Base-by-base conservation (phyloP, 768 basidiomycete genomes). In the Pleurotus giganteus region DNA sequence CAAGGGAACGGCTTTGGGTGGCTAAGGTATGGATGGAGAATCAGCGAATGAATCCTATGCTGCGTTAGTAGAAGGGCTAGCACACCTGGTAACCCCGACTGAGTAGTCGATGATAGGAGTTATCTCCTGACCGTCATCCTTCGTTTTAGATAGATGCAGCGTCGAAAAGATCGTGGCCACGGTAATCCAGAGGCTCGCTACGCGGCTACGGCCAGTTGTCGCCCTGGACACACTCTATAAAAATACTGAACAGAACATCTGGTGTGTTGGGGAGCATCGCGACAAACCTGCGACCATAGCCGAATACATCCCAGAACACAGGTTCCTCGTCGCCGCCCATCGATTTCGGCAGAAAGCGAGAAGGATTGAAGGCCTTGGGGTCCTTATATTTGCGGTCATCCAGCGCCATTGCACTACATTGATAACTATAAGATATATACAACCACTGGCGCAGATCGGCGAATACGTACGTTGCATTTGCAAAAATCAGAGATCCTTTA, bases 221-320 rank as follows among this genome's bases (percentile, higher is more conserved):
- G 69, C 11, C 84, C 82, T 4, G 83, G 81, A 59, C 84, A 85
- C 47, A 76, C 70, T 54, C 79, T 80, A 57, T 15, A 2, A 26
- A 24, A 31, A 26, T 23, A 53, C 29, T 41, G 43, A 32, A 32
- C 27, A 47, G 45, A 21, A 37, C 11, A 13, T 44, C 31, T 53
- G 43, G 23, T 24, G 37, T 27, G 41, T 57, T 37, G 29, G 29
- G 49, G 56, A 36, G 43, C 47, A 26, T 31, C 9, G 28, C 42
- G 24, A 53, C 68, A 65, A 54, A 79, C 79, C 80, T 69, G 53
- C 82, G 71, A 27, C 82, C 83, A 66, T 83, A 84, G 3, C 82
- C 82, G 59, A 83, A 84, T 17, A 80, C 71, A 11, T 21, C 43
- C 21, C 26, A 21, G 32, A 80, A 61, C 29, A 74, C 72, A 24